phyloP scores from a whole-genome alignment of 176 grass and related monocot genomes.

The Eremochloa ophiuroides region DNA sequence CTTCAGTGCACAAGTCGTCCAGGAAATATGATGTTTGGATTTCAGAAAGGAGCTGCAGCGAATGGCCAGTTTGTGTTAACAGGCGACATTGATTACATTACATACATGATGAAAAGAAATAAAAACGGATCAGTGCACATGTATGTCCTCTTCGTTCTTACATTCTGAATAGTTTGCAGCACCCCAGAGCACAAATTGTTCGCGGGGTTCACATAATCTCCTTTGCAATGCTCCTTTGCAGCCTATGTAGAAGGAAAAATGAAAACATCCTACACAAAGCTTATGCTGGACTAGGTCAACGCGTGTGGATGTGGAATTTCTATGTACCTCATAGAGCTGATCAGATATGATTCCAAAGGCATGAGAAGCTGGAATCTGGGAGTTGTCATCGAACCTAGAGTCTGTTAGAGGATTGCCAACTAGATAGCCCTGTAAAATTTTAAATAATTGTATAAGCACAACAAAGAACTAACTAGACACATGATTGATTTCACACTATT shows the following conservation, averaged over 20 bases:
- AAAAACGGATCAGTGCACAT: background rate
- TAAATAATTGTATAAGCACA: background rate
- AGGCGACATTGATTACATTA: background rate
- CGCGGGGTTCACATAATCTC: background rate
- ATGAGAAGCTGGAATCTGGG: background rate
- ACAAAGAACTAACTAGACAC: background rate
- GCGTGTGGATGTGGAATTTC: background rate
- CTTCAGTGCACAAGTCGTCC: background rate
- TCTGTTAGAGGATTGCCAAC: background rate
- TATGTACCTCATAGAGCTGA: background rate
- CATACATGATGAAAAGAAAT: background rate
- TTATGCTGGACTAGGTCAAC: background rate
- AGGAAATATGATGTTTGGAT: background rate
- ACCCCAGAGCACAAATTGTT: background rate
- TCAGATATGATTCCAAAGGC: background rate
- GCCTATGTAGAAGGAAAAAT: background rate
- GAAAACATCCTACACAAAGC: background rate
- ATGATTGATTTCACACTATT: background rate
- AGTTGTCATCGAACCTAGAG: background rate
- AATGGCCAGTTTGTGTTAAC: background rate
- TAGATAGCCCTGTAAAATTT: background rate
- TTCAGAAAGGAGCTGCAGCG: conserved; percentile 17
- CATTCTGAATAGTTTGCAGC: background rate
- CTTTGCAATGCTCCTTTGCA: background rate
- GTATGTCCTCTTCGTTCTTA: background rate